phyloP scores from a whole-genome alignment of 768 basidiomycete genomes.

The Rhodotorula kratochvilovae region DNA sequence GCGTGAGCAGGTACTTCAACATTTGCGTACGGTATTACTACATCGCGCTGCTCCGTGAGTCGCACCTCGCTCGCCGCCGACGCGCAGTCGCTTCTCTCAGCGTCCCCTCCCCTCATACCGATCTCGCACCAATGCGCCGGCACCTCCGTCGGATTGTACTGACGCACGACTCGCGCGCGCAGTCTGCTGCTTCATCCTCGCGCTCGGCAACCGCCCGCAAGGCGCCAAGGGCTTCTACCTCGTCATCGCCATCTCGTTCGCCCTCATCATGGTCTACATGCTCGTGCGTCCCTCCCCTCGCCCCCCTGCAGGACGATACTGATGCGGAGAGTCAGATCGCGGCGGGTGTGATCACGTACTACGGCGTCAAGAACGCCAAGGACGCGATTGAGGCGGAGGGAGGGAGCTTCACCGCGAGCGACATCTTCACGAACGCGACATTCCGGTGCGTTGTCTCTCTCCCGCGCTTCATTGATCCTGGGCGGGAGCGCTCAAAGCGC shows the following conservation, averaged over 20 bases:
- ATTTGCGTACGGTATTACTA: constrained; percentile 78
- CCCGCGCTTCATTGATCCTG: no score
- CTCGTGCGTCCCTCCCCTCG: constrained; percentile 56
- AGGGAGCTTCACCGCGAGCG: constrained; percentile 53
- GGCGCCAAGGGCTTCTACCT: constrained; percentile 77
- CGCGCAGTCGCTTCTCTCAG: no score
- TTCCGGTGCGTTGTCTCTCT: constrained; percentile 9
- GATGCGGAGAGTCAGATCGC: constrained; percentile 54
- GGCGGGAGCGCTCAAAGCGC: constrained; percentile 63
- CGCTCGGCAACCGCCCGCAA: constrained; percentile 81
- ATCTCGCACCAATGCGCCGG: no score
- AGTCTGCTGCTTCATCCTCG: constrained; percentile 34
- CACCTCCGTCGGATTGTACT: constrained; percentile 1
- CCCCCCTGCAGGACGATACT: no score
- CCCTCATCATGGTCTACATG: constrained; percentile 92
- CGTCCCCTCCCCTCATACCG: no score
- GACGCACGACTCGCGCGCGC: constrained; percentile 47
- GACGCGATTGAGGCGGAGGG: constrained; percentile 51
- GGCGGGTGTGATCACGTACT: constrained; percentile 75
- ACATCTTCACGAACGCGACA: constrained; percentile 70
- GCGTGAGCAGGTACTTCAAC: constrained; percentile 50
- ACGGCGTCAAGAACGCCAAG: constrained; percentile 65
- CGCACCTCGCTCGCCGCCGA: no score
- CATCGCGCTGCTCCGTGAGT: constrained; percentile 76
- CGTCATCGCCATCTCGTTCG: constrained; percentile 78